Conservation (phyloP, 192 early-diverging fungal genomes). For the Allomyces javanicus region DNA sequence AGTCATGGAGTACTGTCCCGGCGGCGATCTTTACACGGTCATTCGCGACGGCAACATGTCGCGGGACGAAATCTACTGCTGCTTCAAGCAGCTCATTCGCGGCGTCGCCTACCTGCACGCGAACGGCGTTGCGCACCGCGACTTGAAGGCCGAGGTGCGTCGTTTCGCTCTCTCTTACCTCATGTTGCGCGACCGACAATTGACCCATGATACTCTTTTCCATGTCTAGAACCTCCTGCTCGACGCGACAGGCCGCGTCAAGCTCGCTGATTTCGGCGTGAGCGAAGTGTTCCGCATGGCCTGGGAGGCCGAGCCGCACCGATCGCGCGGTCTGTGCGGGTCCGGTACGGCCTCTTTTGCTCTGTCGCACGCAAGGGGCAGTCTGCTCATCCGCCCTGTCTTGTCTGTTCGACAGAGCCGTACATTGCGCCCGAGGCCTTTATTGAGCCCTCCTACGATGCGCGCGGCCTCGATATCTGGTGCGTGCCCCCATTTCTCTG, state of each 20-base stretch:
- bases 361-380: no score
- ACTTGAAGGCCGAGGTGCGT: slow-evolving; percentile 54
- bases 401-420: slow-evolving; percentile 20
- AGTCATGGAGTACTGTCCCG: slow-evolving; percentile 76
- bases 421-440: slow-evolving; percentile 93
- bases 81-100: slow-evolving; percentile 75
- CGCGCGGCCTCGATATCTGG: slow-evolving; percentile 80
- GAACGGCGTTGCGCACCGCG: slow-evolving; percentile 91
- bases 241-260: slow-evolving; percentile 55
- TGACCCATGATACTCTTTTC: slow-evolving; percentile 25
- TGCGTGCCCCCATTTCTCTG: slow-evolving; percentile 1
- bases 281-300: slow-evolving; percentile 82
- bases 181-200: slow-evolving; percentile 29
- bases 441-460: slow-evolving; percentile 60
- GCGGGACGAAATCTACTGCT: slow-evolving; percentile 64
- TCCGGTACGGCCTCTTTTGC: slow-evolving; percentile 18
- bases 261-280: slow-evolving; percentile 97
- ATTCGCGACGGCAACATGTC: slow-evolving; percentile 60
- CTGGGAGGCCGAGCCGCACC: slow-evolving; percentile 55
- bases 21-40: slow-evolving; percentile 72
- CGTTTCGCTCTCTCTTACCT: neutral
- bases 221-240: slow-evolving; percentile 60
- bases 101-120: slow-evolving; percentile 82
- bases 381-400: no score
- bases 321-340: slow-evolving; percentile 77